Conservation (phyloP, 345 rosid species). For the Pugionium dolabratum region DNA sequence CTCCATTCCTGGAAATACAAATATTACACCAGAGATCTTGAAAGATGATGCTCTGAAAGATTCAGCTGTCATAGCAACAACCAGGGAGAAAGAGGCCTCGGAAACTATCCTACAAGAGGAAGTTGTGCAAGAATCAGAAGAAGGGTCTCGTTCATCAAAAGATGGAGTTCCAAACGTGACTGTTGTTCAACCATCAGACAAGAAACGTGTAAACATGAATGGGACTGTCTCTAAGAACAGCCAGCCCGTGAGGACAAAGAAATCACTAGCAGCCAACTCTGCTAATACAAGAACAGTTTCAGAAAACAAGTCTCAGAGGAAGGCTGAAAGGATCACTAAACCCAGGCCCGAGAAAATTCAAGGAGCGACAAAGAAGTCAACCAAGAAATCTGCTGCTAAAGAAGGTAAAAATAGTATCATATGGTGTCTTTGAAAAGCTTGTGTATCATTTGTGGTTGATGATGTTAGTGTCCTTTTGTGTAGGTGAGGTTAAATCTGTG, state of each 20-base stretch:
- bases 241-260: constrained; percentile 45
- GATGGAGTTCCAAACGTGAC: constrained; percentile 59
- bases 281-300: constrained; percentile 48
- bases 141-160: too few species aligned
- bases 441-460: constrained; percentile 2
- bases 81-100: constrained; percentile 23
- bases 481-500: constrained; percentile 53
- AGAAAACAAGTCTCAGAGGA: constrained; percentile 53
- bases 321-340: constrained; percentile 53
- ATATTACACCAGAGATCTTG: constrained; percentile 23
- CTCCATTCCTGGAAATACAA: constrained; percentile 29
- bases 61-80: constrained; percentile 15
- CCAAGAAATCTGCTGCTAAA: constrained; percentile 46
- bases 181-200: constrained; percentile 46
- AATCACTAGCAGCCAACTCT: constrained; percentile 42
- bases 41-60: constrained; percentile 22
- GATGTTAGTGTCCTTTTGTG: constrained; percentile 10
- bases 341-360: constrained; percentile 41
- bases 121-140: constrained; percentile 29
- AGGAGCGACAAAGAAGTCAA: constrained; percentile 48
- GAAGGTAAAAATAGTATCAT: constrained; percentile 46
- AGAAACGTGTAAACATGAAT: constrained; percentile 45
- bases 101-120: constrained; percentile 24
- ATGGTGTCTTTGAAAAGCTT: neutral
- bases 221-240: constrained; percentile 44